Conservation (phyloP, 1,139 yeast species). For the Lodderomyces orthopsilosis region DNA sequence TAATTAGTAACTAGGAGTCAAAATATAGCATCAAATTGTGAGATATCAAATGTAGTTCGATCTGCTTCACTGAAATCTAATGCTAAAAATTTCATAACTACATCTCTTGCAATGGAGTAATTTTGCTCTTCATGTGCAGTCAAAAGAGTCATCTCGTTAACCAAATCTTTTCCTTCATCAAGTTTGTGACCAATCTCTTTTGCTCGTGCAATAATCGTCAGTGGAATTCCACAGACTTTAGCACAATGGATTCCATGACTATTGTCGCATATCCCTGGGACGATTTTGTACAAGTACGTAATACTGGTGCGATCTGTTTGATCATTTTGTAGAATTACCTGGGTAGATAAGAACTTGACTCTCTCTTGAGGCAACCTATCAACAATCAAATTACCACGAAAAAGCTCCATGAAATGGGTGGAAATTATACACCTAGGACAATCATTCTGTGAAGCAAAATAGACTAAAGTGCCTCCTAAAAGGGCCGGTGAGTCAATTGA, state of each 20-base stretch:
- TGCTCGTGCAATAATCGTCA: constrained; percentile 26
- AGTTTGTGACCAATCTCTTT: constrained; percentile 17
- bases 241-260: constrained; percentile 43
- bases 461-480: constrained; percentile 35
- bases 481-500: constrained; percentile 43
- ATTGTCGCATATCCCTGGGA: constrained; percentile 25
- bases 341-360: constrained; percentile 17
- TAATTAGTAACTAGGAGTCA: constrained; percentile 27
- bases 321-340: constrained; percentile 17
- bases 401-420: constrained; percentile 45
- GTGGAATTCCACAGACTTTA: constrained; percentile 29
- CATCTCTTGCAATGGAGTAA: constrained; percentile 18
- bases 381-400: constrained; percentile 14
- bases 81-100: constrained; percentile 22
- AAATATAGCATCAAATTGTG: constrained; percentile 3
- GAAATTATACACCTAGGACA: constrained; percentile 35
- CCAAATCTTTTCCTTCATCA: constrained; percentile 17
- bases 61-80: constrained; percentile 10
- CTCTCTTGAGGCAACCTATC: constrained; percentile 3
- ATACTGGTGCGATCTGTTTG: constrained; percentile 14
- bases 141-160: constrained; percentile 15
- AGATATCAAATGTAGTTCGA: not conserved
- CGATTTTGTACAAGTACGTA: constrained; percentile 29
- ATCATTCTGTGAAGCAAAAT: constrained; percentile 15
- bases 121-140: constrained; percentile 15